phyloP scores from a whole-genome alignment of 129 eudicot species.

The Artemisia annua region DNA sequence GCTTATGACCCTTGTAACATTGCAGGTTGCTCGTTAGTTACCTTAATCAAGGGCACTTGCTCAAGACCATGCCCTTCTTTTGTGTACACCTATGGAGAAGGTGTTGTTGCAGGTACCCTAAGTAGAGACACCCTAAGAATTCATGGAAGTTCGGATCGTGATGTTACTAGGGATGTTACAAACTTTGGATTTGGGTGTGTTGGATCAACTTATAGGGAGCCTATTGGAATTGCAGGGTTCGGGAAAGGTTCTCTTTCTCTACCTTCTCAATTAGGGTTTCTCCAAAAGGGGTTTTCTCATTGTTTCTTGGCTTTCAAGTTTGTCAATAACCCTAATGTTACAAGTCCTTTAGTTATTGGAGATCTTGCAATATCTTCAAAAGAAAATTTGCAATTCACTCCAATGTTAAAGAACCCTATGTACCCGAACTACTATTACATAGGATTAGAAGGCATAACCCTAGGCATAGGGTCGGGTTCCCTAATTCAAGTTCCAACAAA shows the following conservation, averaged over 20 bases:
- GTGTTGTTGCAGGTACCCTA: conserved; percentile 56
- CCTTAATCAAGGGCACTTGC: conserved; percentile 54
- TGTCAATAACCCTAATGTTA: conserved; percentile 73
- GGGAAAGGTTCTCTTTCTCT: conserved; percentile 71
- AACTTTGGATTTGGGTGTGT: conserved; percentile 66
- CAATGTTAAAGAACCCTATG: conserved; percentile 62
- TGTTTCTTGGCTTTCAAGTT: conserved; percentile 79
- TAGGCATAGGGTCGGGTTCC: conserved; percentile 36
- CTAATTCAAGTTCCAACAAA: conserved; percentile 47
- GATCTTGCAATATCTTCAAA: conserved; percentile 70
- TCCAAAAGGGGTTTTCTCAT: conserved; percentile 75
- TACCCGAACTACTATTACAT: conserved; percentile 76
- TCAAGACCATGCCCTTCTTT: conserved; percentile 77
- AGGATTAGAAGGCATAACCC: conserved; percentile 58
- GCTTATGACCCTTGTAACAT: conserved; percentile 53
- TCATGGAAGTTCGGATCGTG: conserved; percentile 34
- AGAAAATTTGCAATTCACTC: conserved; percentile 61
- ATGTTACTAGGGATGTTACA: conserved; percentile 39
- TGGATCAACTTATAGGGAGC: conserved; percentile 61
- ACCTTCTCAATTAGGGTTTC: conserved; percentile 84
- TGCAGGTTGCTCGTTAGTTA: conserved; percentile 65
- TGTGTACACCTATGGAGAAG: conserved; percentile 76
- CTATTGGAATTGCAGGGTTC: conserved; percentile 75
- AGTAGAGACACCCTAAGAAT: conserved; percentile 62
- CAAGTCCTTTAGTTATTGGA: conserved; percentile 71